Conservation (phyloP, 1,284 basidiomycete species). For the Marasmius fiardii region DNA sequence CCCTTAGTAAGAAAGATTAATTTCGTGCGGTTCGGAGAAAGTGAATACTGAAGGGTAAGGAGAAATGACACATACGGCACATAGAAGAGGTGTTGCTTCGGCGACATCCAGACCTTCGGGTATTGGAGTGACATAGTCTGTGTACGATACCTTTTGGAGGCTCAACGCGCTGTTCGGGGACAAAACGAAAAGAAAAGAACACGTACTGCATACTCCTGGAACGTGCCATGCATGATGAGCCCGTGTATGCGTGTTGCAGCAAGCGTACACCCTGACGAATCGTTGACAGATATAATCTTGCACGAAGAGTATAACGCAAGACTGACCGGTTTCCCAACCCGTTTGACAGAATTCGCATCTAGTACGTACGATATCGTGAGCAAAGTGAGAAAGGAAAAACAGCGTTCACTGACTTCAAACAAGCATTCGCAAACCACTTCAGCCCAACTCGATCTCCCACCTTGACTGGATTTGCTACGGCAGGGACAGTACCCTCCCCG, state of each 20-base stretch:
- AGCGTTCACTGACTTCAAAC: slow-evolving; percentile 44
- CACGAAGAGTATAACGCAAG: slow-evolving; percentile 13
- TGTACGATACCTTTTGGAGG: slow-evolving; percentile 42
- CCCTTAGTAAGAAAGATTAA: slow-evolving; percentile 44
- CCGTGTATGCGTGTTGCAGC: slow-evolving; percentile 55
- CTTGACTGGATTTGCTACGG: slow-evolving; percentile 56
- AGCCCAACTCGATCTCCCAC: slow-evolving; percentile 84
- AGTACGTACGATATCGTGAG: slow-evolving; percentile 30
- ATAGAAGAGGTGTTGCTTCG: slow-evolving; percentile 80
- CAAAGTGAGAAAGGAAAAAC: neutral
- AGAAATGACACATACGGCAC: slow-evolving; percentile 57
- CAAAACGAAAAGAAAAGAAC: too few species aligned
- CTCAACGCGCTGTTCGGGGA: too few species aligned
- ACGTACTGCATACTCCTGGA: slow-evolving; percentile 68
- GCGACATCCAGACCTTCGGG: slow-evolving; percentile 63
- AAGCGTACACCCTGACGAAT: slow-evolving; percentile 52
- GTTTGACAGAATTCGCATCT: slow-evolving; percentile 76
- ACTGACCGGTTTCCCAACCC: slow-evolving; percentile 68
- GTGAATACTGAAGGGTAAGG: slow-evolving; percentile 34
- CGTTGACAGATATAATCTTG: neutral
- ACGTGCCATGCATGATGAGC: slow-evolving; percentile 80
- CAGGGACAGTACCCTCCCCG: slow-evolving; percentile 46
- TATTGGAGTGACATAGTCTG: slow-evolving; percentile 73
- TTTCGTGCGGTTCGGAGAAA: neutral
- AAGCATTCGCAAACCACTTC: slow-evolving; percentile 81